Base-by-base conservation (phyloP, 2,329 filamentous ascomycete genomes). In the Nothopassalora personata region DNA sequence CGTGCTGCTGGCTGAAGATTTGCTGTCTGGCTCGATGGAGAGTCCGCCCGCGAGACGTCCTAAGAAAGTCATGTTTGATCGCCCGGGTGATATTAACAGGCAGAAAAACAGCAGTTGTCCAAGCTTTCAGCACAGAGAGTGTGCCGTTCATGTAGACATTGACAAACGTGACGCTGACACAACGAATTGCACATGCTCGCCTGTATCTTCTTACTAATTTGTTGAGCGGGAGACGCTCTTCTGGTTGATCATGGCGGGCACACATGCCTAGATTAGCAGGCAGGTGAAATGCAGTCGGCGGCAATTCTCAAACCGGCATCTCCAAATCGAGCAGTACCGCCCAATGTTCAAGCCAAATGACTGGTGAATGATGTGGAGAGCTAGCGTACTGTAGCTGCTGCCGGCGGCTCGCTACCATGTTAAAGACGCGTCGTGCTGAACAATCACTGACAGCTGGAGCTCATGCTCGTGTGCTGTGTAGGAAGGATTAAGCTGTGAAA, bases 31-130 rank as follows among this genome's bases (percentile, higher is more conserved):
- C 5, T 62, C 19, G 34, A 64, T 43, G n/a, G 23, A 28, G 11
- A 65, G 13, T 15, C 59, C 62, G 4, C 55, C 55, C 18, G 55
- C 61, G 23, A 65, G 54, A 18, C n/a, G 13, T 19, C 36, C 50
- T 23, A 57, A 33, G 23, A 58, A 47, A 19, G 54, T 56, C 63
- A 65, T 63, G 5, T 28, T 56, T n/a, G n/a, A 15, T 19, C 8
- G 39, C n/a, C n/a, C 23, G 23, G 23, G 23, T 23, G 23, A 23
- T 23, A 23, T 23, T 23, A 23, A 3, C 23, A 23, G 23, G 23
- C 23, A 23, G 23, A 23, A 23, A 23, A 2, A 3, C 23, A 23
- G 23, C 23, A 23, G 23, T 23, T 23, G 23, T 23, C 23, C 1
- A 23, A 23, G 23, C 34, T 36, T 11, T 36, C 34, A 36, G 34